A percentile compares a stretch with the other conserved stretches of the same genome.
phyloP scores from a whole-genome alignment of 768 basidiomycete genomes.

The Asterophora parasitica region DNA sequence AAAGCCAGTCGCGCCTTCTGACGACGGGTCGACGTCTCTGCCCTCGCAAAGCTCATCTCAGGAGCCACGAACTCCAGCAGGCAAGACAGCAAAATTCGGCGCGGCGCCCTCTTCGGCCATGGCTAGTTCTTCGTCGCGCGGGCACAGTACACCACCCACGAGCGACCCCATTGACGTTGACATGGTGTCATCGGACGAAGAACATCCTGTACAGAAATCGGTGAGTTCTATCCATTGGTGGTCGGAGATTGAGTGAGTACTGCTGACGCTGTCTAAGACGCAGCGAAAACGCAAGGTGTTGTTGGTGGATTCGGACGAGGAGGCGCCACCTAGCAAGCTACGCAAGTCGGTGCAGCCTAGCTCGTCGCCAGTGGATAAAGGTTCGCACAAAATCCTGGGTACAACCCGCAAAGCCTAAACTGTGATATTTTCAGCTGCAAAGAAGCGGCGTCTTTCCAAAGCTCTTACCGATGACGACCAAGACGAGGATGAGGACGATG shows the following conservation, averaged over 20 bases:
- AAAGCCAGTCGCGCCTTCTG: slow-evolving; percentile 15
- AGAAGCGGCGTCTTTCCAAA: slow-evolving; percentile 58
- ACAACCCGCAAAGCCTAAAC: not conserved
- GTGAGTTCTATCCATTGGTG: not conserved
- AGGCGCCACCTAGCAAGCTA: slow-evolving; percentile 20
- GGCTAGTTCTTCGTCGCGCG: slow-evolving; percentile 40
- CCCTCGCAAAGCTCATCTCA: slow-evolving; percentile 19
- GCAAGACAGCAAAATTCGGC: slow-evolving; percentile 26
- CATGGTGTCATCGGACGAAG: slow-evolving; percentile 54
- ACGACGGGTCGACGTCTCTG: slow-evolving; percentile 29
- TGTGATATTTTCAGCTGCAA: slow-evolving; percentile 32
- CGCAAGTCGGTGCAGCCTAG: slow-evolving; percentile 23
- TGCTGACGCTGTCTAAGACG: slow-evolving; percentile 19
- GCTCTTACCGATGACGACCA: slow-evolving; percentile 47
- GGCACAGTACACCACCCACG: slow-evolving; percentile 66
- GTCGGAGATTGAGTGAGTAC: not conserved
- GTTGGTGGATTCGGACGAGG: slow-evolving; percentile 65
- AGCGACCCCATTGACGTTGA: slow-evolving; percentile 78
- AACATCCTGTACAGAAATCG: slow-evolving; percentile 21
- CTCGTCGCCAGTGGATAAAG: slow-evolving; percentile 38
- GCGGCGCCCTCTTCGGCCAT: slow-evolving; percentile 36
- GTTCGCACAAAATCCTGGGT: slow-evolving; percentile 15
- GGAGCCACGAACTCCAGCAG: slow-evolving; percentile 37
- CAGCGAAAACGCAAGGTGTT: slow-evolving; percentile 65
- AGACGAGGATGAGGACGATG: slow-evolving; percentile 43